Base-by-base conservation (phyloP, 495 filamentous ascomycete species). In the Clohesyomyces aquaticus region DNA sequence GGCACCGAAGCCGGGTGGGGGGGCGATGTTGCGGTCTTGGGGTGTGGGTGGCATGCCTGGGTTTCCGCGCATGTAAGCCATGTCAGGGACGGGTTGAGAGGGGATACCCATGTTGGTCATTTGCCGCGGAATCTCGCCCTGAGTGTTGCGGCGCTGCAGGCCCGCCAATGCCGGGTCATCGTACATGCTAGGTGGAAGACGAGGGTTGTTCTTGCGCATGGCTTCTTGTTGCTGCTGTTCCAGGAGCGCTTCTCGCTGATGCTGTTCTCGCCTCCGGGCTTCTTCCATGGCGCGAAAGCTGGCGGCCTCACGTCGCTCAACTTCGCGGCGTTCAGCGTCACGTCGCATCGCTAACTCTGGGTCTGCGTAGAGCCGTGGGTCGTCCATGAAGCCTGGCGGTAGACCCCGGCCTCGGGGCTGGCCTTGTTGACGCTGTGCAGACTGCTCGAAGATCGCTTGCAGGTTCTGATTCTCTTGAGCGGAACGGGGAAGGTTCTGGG, bases 101-200 rank as follows among this genome's bases (percentile, higher is more conserved):
- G 70, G 70, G 18, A 72, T 72, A 38, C 67, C 68, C 68, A 71
- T 71, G 54, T 71, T 71, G 0, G 64, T 71, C 63, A 66, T 59
- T 43, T 66, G 67, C 14, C 66, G 61, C 12, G 66, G 63, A 47
- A 64, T 63, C 22, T 66, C 61, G 51, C 67, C 61, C 32, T 59
- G 60, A 0, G 70, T 69, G 42, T 65, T 67, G 43, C 67, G 67
- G 25, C 63, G 69, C 55, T 69, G 62, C 3, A 66, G 55, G 14
- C 35, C 50, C 3, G 61, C 59, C 10, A 67, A 46, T 16, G 52
- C 42, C 11, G 63, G 63, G 42, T 70, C 67, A 21, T 70, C 67
- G 23, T 52, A 48, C 29, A 59, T 59, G n/a, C 59, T 54, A 10
- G 50, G 49, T 19, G 59, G 68, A 4, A 61, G 28, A n/a, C 59